A percentile compares a stretch with the other conserved stretches of the same genome.
Conservation (phyloP, 2,329 filamentous ascomycete genomes). For the Lachnum nothofagi region DNA sequence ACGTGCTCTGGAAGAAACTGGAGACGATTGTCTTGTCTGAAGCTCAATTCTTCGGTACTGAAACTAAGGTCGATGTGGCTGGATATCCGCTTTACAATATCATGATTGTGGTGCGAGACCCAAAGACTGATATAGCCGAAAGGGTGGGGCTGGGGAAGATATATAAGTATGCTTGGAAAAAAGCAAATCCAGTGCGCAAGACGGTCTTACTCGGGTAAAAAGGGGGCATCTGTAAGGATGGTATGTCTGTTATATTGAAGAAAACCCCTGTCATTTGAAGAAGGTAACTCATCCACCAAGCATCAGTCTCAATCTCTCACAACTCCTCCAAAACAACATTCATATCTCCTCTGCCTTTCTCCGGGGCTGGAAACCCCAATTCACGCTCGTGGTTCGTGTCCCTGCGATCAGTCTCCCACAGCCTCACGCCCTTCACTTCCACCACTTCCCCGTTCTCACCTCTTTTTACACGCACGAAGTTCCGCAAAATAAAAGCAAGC, state of each 20-base stretch:
- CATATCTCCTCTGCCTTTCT: slow-evolving; percentile 14
- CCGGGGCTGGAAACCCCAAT: slow-evolving; percentile 10
- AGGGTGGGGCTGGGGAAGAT: slow-evolving; percentile 1
- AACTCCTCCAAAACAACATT: too few species aligned
- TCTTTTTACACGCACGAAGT: slow-evolving; percentile 9
- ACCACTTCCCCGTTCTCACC: slow-evolving; percentile 6
- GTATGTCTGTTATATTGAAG: too few species aligned
- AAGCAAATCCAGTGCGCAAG: background rate
- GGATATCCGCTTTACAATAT: slow-evolving; percentile 1
- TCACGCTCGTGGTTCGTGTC: slow-evolving; percentile 15
- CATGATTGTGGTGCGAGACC: background rate
- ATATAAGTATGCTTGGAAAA: slow-evolving; percentile 1
- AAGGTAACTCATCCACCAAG: too few species aligned
- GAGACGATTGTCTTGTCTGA: background rate
- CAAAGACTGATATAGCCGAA: background rate
- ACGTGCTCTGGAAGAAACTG: background rate
- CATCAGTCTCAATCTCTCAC: too few species aligned
- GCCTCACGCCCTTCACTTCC: slow-evolving; percentile 6
- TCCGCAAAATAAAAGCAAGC: slow-evolving; percentile 7
- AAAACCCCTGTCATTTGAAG: too few species aligned
- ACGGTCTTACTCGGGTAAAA: background rate
- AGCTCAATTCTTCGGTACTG: slow-evolving; percentile 1
- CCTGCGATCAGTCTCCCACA: slow-evolving; percentile 15
- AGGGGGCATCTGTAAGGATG: too few species aligned
- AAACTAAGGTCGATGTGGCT: background rate